Conservation (phyloP, 257 asterid genomes). For the Ehretia macrophylla region DNA sequence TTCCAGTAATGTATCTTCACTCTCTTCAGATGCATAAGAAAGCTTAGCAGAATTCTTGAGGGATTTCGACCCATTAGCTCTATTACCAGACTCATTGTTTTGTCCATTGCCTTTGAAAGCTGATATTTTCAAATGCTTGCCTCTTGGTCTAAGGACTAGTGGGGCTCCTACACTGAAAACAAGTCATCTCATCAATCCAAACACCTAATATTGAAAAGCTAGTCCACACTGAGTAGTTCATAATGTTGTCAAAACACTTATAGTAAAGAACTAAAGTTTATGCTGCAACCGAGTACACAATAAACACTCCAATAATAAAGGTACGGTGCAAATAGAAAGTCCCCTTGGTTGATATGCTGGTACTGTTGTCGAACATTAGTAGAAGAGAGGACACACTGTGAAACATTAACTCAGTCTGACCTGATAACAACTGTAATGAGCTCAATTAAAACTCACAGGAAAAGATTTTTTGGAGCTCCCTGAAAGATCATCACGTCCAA, state of each 20-base stretch:
- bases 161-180: constrained; percentile 58
- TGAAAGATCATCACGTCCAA: too few relatives aligned
- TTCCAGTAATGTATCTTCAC: constrained; percentile 53
- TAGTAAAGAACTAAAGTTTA: too few relatives aligned
- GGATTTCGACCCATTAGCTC: constrained; percentile 56
- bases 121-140: constrained; percentile 54
- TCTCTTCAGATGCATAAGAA: constrained; percentile 64
- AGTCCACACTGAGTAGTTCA: not conserved
- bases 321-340: too few relatives aligned
- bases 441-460: too few relatives aligned
- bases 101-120: constrained; percentile 70
- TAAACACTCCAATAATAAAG: too few relatives aligned
- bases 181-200: constrained; percentile 16
- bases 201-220: not conserved
- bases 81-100: constrained; percentile 56
- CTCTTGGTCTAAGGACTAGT: constrained; percentile 44
- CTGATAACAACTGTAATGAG: too few relatives aligned
- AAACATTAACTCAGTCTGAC: too few relatives aligned
- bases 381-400: too few relatives aligned
- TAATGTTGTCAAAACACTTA: not conserved
- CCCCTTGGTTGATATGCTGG: too few relatives aligned
- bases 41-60: constrained; percentile 50
- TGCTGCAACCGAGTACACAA: too few relatives aligned
- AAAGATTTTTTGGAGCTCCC: too few relatives aligned
- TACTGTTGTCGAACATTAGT: too few relatives aligned